These are phyloP conservation scores for Meyerozyma sp. DNA, from an alignment of 1,139 yeast species.

Conservation along the genomic window DNA sequence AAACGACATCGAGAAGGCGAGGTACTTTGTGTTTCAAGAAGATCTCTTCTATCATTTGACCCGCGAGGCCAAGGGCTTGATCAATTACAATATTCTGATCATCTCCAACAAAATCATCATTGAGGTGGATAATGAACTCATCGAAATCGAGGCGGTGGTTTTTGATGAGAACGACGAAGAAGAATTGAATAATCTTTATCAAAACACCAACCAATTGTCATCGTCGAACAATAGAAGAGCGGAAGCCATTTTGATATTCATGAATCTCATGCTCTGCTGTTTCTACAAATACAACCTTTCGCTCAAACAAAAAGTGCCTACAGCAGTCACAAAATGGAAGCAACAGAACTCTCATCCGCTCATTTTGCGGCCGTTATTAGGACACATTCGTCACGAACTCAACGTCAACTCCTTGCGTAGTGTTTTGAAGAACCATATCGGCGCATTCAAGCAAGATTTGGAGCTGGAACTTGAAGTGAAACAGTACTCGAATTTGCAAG, in stretches of 20 bases:
- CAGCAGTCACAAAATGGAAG: constrained; percentile 49
- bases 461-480: constrained; percentile 14
- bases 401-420: constrained; percentile 38
- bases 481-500: constrained; percentile 22
- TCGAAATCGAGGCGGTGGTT: constrained; percentile 64
- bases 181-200: constrained; percentile 25
- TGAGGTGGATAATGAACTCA: constrained; percentile 58
- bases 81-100: constrained; percentile 69
- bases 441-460: constrained; percentile 14
- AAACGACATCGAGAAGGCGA: constrained; percentile 52
- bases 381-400: constrained; percentile 61
- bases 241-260: constrained; percentile 45
- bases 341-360: constrained; percentile 44
- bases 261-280: constrained; percentile 58
- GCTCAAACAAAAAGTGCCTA: constrained; percentile 41
- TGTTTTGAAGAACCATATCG: constrained; percentile 30
- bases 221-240: constrained; percentile 40
- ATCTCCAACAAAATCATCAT: constrained; percentile 59
- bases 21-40: constrained; percentile 79
- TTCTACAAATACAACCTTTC: constrained; percentile 50
- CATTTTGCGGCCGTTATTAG: constrained; percentile 61
- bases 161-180: constrained; percentile 44
- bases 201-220: constrained; percentile 25
- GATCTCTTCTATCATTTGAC: constrained; percentile 70
- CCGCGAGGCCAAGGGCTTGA: constrained; percentile 67